A percentile compares a stretch with the other conserved stretches of the same genome.
phyloP scores from a whole-genome alignment of 768 basidiomycete species.

The Lanmaoa rubissima region DNA sequence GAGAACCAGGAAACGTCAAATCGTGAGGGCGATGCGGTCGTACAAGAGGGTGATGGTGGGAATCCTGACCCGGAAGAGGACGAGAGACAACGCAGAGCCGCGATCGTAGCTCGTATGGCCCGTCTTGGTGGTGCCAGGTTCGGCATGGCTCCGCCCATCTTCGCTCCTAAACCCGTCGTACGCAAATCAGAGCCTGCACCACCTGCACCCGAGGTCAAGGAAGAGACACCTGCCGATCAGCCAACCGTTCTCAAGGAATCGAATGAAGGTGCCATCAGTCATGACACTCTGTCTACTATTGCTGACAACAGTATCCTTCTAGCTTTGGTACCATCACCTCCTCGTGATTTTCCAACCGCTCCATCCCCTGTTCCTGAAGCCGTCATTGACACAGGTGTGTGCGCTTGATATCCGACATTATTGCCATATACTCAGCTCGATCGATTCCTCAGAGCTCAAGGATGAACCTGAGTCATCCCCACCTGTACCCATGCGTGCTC shows the following conservation, averaged over 20 bases:
- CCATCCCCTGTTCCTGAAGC: slow-evolving; percentile 2
- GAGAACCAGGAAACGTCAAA: slow-evolving; percentile 14
- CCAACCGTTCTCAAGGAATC: slow-evolving; percentile 6
- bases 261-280: slow-evolving; percentile 18
- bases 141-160: slow-evolving; percentile 75
- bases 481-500: slow-evolving; percentile 38
- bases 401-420: background rate
- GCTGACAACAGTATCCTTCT: slow-evolving; percentile 3
- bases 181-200: slow-evolving; percentile 29
- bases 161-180: slow-evolving; percentile 52
- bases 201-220: slow-evolving; percentile 22
- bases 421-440: slow-evolving; percentile 4
- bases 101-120: slow-evolving; percentile 91
- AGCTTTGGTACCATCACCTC: slow-evolving; percentile 18
- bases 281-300: background rate
- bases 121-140: slow-evolving; percentile 82
- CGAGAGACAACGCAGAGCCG: slow-evolving; percentile 76
- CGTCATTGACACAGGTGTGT: slow-evolving; percentile 19
- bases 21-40: slow-evolving; percentile 29
- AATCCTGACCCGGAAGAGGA: slow-evolving; percentile 56
- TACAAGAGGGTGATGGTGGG: slow-evolving; percentile 21
- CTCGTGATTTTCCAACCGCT: slow-evolving; percentile 6
- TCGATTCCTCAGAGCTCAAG: slow-evolving; percentile 16
- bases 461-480: slow-evolving; percentile 29
- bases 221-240: slow-evolving; percentile 18